A percentile compares a stretch with the other conserved stretches of the same genome.
Conservation (phyloP, 176 grass and related monocot species). For the Musa acuminata region DNA sequence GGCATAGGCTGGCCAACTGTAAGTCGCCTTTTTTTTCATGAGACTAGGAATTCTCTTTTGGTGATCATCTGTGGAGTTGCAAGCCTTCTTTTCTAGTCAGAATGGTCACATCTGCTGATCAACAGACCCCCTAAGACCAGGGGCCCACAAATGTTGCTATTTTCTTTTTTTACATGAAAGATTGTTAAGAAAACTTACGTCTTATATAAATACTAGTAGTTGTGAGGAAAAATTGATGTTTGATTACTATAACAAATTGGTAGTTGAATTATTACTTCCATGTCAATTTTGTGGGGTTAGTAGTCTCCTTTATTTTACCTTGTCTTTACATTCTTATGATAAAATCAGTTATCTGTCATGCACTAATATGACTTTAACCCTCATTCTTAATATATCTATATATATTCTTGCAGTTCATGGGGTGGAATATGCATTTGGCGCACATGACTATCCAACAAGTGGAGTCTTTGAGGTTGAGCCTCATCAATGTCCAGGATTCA, state of each 20-base stretch:
- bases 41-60: background rate
- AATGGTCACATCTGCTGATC: background rate
- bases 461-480: conserved; percentile 98
- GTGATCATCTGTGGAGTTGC: background rate
- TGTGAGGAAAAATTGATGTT: background rate
- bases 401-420: conserved; percentile 54
- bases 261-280: background rate
- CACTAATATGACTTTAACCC: background rate
- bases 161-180: background rate
- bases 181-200: background rate
- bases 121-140: background rate
- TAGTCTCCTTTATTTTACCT: background rate
- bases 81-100: background rate
- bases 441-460: conserved; percentile 84
- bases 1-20: too few relatives aligned
- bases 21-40: too few relatives aligned
- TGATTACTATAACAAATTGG: background rate
- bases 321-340: background rate
- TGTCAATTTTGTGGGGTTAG: background rate
- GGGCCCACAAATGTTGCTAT: too few relatives aligned
- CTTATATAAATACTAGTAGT: background rate
- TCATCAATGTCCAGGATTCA: conserved; percentile 86
- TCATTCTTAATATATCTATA: background rate
- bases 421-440: conserved; percentile 99
- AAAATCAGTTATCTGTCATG: conserved; percentile 6